Base-by-base conservation (phyloP, 805 yeast genomes). In the Ascoidea asiatica region DNA sequence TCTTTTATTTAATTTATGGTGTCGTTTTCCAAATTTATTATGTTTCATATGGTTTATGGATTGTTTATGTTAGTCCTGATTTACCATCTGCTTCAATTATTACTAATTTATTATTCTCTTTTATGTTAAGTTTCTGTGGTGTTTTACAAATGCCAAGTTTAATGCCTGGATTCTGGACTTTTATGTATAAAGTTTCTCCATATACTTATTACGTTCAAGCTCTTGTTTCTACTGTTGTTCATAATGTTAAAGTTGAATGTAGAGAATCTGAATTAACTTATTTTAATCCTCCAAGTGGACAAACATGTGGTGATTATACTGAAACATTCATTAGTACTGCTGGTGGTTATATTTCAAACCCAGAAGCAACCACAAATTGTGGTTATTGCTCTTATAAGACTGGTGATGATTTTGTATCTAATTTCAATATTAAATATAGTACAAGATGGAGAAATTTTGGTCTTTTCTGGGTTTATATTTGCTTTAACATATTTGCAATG, bases 91-190 rank as follows among this genome's bases (percentile, higher is more conserved):
- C 87, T 15, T 73, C 76, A 41, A 77, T 78, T 44, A 60, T 81
- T 41, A 63, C 70, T 44, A 70, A 80, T 39, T 60, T 81, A 51
- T 60, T 74, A 49, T 71, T 75, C 57, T 64, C 80, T 35, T 72
- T 81, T 56, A 60, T 74, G 53, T 68, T 81, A 46, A 64, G 79
- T 19, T 82, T 83, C 65, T 70, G 83, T 58, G 87, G 89, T 65
- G 80, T 81, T 46, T 65, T 78, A 47, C 85, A 69, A 33, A 13
- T 11, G 11, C 13, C 35, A 1, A 20, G 19, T 5, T 19, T 56
- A 42, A 60, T 65, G 59, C 72, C 71, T 4, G 59, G 61, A 0
- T 67, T 67, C 53, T 67, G 72, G 73, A 61, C 58, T 1, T 66
- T 62, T 47, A 58, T 66, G 62, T 64, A 61, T 53, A 62, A 60